Percentiles rank a stretch among this genome's conserved stretches.
phyloP scores from a whole-genome alignment of 1,284 basidiomycete genomes.

The Boletus smithii region DNA sequence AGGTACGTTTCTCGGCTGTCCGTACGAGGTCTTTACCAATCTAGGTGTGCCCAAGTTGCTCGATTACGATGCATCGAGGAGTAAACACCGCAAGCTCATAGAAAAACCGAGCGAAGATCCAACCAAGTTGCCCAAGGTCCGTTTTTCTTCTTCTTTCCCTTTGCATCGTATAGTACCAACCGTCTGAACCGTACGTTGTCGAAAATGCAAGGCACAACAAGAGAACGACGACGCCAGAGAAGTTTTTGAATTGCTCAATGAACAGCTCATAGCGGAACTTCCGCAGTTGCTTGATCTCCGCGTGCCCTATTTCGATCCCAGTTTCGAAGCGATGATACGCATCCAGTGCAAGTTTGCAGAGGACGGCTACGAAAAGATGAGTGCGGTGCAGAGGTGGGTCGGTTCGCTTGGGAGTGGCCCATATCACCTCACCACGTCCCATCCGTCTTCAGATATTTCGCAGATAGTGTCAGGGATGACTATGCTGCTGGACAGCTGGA shows the following conservation, averaged over 20 bases:
- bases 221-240: constrained; percentile 93
- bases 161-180: neutral
- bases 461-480: constrained; percentile 88
- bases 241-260: constrained; percentile 91
- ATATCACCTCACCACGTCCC: neutral
- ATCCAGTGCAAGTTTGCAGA: constrained; percentile 97
- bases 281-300: constrained; percentile 92
- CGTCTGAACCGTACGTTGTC: neutral
- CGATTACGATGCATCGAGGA: constrained; percentile 93
- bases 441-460: constrained; percentile 67
- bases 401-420: neutral
- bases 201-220: constrained; percentile 74
- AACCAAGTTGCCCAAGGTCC: constrained; percentile 81
- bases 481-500: constrained; percentile 97
- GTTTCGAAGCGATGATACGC: constrained; percentile 98
- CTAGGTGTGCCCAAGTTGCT: constrained; percentile 57
- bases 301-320: constrained; percentile 96
- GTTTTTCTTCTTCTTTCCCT: constrained; percentile 18
- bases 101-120: constrained; percentile 95
- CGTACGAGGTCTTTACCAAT: neutral
- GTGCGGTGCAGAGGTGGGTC: constrained; percentile 84
- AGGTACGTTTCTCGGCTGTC: constrained; percentile 49
- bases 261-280: constrained; percentile 87
- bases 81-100: constrained; percentile 83
- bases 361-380: constrained; percentile 97